Percentiles rank a stretch among this genome's conserved stretches.
These are phyloP conservation scores for Protea cynaroides DNA, from an alignment of 164 flowering plant genomes.

Conservation along the genomic window DNA sequence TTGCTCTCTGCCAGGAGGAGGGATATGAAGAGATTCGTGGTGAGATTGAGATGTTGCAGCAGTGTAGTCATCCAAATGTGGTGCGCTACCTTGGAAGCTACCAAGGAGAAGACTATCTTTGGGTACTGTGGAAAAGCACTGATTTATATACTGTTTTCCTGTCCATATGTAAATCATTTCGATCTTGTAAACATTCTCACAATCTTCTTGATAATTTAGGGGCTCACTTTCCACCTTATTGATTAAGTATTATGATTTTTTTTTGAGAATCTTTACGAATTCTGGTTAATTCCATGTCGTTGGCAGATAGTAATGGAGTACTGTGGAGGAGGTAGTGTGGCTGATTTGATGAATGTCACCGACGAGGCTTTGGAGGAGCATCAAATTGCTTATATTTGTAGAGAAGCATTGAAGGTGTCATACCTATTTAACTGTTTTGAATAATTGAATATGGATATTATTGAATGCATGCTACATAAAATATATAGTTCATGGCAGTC, in stretches of 20 bases:
- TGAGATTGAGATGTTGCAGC: conserved; percentile 99
- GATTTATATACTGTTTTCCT: not conserved
- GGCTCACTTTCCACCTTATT: not conserved
- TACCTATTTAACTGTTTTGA: not conserved
- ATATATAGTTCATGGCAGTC: not conserved
- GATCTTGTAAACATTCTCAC: not conserved
- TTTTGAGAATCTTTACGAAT: no score
- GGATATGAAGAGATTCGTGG: conserved; percentile 99
- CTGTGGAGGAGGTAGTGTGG: conserved; percentile 99
- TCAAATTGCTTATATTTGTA: conserved; percentile 92
- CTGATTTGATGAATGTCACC: conserved; percentile 88
- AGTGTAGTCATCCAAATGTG: conserved; percentile 98
- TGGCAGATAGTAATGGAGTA: conserved; percentile 99
- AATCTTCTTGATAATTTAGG: not conserved
- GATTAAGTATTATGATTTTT: no score
- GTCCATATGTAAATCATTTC: not conserved
- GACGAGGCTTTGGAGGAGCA: conserved; percentile 89
- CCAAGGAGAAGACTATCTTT: conserved; percentile 97
- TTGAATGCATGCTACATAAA: not conserved
- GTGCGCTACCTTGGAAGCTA: conserved; percentile 98
- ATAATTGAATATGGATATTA: not conserved
- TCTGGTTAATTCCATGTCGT: no score
- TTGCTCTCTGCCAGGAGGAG: conserved; percentile 61
- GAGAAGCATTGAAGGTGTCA: conserved; percentile 90
- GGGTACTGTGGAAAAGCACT: conserved; percentile 45